These are phyloP conservation scores for Umbelopsis vinacea DNA, from an alignment of 192 early-diverging fungal genomes.

Conservation along the genomic window DNA sequence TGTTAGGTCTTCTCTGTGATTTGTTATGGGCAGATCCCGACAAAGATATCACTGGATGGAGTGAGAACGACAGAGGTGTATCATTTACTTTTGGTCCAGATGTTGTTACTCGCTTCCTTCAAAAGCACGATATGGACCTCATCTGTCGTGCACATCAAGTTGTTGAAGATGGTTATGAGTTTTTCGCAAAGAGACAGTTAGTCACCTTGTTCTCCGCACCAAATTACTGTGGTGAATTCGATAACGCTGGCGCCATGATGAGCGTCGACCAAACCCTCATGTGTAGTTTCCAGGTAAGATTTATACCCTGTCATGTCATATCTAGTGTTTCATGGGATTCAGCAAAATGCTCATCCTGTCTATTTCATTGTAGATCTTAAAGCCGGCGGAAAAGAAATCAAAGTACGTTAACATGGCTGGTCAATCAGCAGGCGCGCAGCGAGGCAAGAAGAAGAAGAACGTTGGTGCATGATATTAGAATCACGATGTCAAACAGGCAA, in stretches of 20 bases:
- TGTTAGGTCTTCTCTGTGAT: slow-evolving; percentile 86
- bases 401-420: slow-evolving; percentile 77
- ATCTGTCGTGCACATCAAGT: slow-evolving; percentile 99
- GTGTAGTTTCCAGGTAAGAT: slow-evolving; percentile 78
- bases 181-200: slow-evolving; percentile 95
- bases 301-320: not conserved
- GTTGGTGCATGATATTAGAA: slow-evolving; percentile 28
- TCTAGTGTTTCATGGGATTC: not conserved
- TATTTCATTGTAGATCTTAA: slow-evolving; percentile 75
- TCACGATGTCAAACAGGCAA: slow-evolving; percentile 15
- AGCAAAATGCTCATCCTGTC: too few species aligned
- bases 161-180: slow-evolving; percentile 98
- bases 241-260: slow-evolving; percentile 90
- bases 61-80: slow-evolving; percentile 95
- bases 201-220: slow-evolving; percentile 97
- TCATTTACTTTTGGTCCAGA: slow-evolving; percentile 98
- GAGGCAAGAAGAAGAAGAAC: slow-evolving; percentile 68
- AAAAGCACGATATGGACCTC: slow-evolving; percentile 96
- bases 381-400: slow-evolving; percentile 93
- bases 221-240: slow-evolving; percentile 95
- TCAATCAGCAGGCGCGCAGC: slow-evolving; percentile 65
- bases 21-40: slow-evolving; percentile 97
- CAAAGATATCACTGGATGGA: slow-evolving; percentile 95
- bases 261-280: slow-evolving; percentile 84
- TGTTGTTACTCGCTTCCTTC: slow-evolving; percentile 89